phyloP scores from a whole-genome alignment of 257 asterid genomes.

The Solanum medicagineum region DNA sequence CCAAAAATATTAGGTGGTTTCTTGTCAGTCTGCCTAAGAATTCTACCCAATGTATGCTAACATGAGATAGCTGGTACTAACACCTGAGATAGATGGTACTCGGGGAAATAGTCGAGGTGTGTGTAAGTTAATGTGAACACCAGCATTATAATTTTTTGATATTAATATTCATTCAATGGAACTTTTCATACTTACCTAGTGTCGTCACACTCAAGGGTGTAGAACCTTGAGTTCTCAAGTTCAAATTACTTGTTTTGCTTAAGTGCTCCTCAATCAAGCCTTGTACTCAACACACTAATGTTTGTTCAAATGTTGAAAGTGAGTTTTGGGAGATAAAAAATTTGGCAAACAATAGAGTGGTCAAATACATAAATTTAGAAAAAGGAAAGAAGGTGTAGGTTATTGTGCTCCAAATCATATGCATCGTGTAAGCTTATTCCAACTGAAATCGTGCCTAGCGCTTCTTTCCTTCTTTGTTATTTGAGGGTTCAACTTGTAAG shows the following conservation, averaged over 20 bases:
- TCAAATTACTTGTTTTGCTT: neutral
- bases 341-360: neutral
- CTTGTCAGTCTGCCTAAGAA: neutral
- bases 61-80: neutral
- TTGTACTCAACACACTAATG: neutral
- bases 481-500: neutral
- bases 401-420: neutral
- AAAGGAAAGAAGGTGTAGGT: neutral
- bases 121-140: neutral
- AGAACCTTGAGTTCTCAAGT: neutral
- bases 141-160: neutral
- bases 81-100: neutral
- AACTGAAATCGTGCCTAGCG: too few relatives aligned
- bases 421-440: neutral
- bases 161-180: neutral
- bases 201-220: neutral
- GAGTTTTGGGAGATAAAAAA: neutral
- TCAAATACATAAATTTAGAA: neutral
- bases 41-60: neutral
- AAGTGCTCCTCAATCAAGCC: neutral
- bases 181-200: neutral
- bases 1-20: neutral
- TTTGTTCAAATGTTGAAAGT: neutral
- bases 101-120: neutral
- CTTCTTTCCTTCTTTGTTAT: neutral